Base-by-base conservation (phyloP, 306 rosid genomes). In the Cucurbita moschata region DNA sequence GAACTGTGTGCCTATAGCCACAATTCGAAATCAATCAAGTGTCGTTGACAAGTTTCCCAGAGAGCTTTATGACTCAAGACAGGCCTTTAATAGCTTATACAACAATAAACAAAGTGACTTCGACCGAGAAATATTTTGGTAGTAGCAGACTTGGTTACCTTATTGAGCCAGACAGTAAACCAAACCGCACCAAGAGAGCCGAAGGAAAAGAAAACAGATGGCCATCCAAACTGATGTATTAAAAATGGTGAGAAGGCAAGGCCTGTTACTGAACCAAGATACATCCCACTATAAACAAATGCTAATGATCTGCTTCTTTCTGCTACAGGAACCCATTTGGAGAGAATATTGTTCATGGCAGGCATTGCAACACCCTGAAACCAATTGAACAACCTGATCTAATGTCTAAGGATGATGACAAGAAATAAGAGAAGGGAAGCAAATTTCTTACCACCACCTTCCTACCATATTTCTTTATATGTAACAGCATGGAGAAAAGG, bases 301-400 rank as follows among this genome's bases (percentile, higher is more conserved):
- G 99, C 95, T 72, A 94, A 84, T 21, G 97, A 91, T 77, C 99
- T 84, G 73, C 99, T 95, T 81, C 99, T 85, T 84, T 95, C 99
- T 56, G 99, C 83, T 77, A 95, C 97, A 8, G 99, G 99, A 80
- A 95, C 83, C 99, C 99, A 95, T 79, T 88, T 95, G 37, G 99
- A 91, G 71, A 95, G 88, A 75, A 95, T 89, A 74, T 95, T 95
- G 75, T 95, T 95, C 99, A 95, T 95, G 66, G 99, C 99, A 38
- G 97, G 99, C 99, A 95, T 95, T 47, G 99, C 99, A 77, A 95
- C 99, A 42, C 99, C 99, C 97, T 95, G 83, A 71, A 75, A 64
- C 52, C 57, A 53, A 67, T 66, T 52, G 62, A 80, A 81, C 73
- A 54, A 42, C 5, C 46, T 73, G 14, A 38, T 13, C 55, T n/a